phyloP scores from a whole-genome alignment of 2,329 filamentous ascomycete species.

The Cladobotryum mycophilum region DNA sequence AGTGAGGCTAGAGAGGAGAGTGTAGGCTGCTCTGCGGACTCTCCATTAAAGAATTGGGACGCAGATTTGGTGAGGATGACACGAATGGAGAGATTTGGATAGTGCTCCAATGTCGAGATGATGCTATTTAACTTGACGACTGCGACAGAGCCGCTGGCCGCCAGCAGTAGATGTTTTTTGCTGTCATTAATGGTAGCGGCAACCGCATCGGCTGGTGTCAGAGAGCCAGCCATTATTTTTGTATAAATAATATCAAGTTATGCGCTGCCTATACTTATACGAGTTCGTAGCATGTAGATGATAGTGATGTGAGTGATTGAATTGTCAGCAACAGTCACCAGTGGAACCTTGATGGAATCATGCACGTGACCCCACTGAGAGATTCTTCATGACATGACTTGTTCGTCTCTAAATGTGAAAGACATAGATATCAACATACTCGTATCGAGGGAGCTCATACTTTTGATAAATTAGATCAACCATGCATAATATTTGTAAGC shows the following conservation, averaged over 20 bases:
- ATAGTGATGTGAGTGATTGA: too few species aligned
- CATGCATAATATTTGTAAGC: too few species aligned
- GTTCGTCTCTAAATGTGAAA: too few species aligned
- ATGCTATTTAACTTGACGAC: constrained; percentile 77
- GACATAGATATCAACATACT: too few species aligned
- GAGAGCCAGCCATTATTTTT: neutral
- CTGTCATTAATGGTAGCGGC: constrained; percentile 29
- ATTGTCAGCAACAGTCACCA: too few species aligned
- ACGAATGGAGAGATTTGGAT: constrained; percentile 66
- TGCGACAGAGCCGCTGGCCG: constrained; percentile 58
- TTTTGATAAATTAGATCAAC: too few species aligned
- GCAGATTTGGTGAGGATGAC: constrained; percentile 73
- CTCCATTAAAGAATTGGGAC: constrained; percentile 67
- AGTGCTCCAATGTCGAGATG: constrained; percentile 48
- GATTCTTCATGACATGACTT: too few species aligned
- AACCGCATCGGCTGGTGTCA: constrained; percentile 26
- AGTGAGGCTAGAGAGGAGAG: constrained; percentile 52
- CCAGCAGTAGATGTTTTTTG: constrained; percentile 38
- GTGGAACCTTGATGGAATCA: too few species aligned
- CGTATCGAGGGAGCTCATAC: too few species aligned
- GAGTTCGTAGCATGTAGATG: too few species aligned
- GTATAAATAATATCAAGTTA: neutral
- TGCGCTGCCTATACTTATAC: too few species aligned
- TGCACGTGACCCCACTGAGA: too few species aligned
- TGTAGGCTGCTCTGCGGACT: constrained; percentile 69